Evolutionary conservation across 148 eudicot genomes (phyloP), one percentile per base, ranked within the genome.

Genomic region (Linanthus parryae): DNA sequence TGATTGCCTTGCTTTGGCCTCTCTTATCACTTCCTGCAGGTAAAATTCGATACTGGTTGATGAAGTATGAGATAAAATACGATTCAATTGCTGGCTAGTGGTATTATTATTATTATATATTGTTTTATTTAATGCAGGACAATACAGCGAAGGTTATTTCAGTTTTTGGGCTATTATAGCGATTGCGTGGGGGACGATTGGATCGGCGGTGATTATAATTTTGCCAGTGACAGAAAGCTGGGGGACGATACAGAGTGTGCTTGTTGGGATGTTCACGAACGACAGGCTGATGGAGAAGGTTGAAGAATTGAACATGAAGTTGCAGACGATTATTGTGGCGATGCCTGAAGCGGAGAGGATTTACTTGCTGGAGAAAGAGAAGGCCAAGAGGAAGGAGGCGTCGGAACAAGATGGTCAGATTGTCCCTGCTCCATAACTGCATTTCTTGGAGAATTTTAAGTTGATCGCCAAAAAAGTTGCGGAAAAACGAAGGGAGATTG

Each of bases 131-230:
- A 8, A 52, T 67, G 72, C 72, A 85, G 98, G 94, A 40, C 75
- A 65, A 61, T 92, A 87, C 58, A 79, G 73, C 59, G 54, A 73
- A 67, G 83, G 81, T 12, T 92, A 81, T 68, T 92, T 92, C 69
- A 79, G 94, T 58, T 78, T 81, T 40, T 92, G 98, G 98, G 79
- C 91, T 20, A 59, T 79, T 2, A 74, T 87, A 35, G 90, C 98
- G 7, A 84, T 92, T 57, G 88, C 78, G 25, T 92, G 98, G 98
- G 98, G 98, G 38, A 84, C 96, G 1, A 42, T 92, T 39, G 98
- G 84, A 52, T 92, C 98, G 0, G 88, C 73, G 0, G 73, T 92
- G 4, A 92, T 92, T 18, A 87, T 92, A 2, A 77, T 73, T 48
- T 40, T 92, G 70, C 98, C 98, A 33, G 10, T 92, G 52, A 67